Evolutionary conservation across 129 eudicot genomes (phyloP), one percentile per base, ranked within the genome.

Genomic region (Heracleum sosnowskyi): DNA sequence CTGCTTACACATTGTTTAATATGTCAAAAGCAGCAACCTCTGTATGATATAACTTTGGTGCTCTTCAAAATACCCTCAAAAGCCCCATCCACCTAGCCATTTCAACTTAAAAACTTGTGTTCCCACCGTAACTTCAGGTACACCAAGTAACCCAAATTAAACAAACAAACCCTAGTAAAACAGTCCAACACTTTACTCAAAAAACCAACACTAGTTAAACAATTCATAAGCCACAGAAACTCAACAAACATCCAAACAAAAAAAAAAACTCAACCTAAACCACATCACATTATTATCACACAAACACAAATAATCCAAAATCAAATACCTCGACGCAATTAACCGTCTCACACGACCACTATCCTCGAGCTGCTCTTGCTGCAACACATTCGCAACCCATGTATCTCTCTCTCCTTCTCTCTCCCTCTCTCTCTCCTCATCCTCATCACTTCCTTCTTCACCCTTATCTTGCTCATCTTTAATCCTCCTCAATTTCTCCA

Each of bases 281-380:
- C 62, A 51, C 11, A 7, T 18, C 62, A 51, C 62, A 51, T 46
- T 16, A 53, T 6, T 7, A 53, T 0, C 26, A 55, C 11, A 24
- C 63, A 55, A 55, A 22, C 2, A 55, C 29, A 22, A 1, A 51
- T 10, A 53, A 37, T 42, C 7, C 28, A 4, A 45, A 57, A 28
- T 16, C 6, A 40, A n/a, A 28, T 78, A 96, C 99, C 92, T 92
- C 0, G 96, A 87, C 78, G 99, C 97, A 79, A 96, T 81, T 22
- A 85, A 74, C 79, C 85, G 79, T 2, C 97, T 85, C 37, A 77
- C 84, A 9, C 97, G 95, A 2, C 99, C 99, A 63, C 97, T 96
- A 17, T 90, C 97, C 46, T 92, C 99, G 13, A 90, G 84, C 49
- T 96, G 97, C 69, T 92, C 83, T n/a, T 87, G 85, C 80, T 86